phyloP scores from a whole-genome alignment of 2,329 filamentous ascomycete genomes.

The Xylariaceae sp. region DNA sequence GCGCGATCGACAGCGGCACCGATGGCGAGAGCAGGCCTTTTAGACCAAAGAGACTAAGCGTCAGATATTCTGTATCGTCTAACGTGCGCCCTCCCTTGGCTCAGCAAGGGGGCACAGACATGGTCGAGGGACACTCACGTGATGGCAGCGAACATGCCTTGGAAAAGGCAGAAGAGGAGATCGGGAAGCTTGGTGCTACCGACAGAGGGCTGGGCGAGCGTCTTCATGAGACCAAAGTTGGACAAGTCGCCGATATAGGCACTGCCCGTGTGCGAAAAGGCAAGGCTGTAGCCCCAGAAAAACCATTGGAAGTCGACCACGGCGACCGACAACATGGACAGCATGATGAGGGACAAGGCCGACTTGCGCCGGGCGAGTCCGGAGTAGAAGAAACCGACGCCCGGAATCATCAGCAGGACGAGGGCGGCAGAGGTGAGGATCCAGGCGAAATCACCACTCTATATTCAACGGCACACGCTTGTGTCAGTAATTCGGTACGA shows the following conservation, averaged over 20 bases:
- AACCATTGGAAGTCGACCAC: slow-evolving; percentile 90
- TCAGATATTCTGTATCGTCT: too few relatives aligned
- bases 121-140: slow-evolving; percentile 54
- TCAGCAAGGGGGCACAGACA: background rate
- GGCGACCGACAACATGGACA: slow-evolving; percentile 74
- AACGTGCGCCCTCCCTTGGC: too few relatives aligned
- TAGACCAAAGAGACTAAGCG: background rate
- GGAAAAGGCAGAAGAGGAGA: slow-evolving; percentile 77
- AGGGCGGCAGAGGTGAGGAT: slow-evolving; percentile 70
- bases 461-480: background rate
- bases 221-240: slow-evolving; percentile 77
- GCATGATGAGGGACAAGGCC: slow-evolving; percentile 77
- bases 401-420: slow-evolving; percentile 88
- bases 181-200: slow-evolving; percentile 70
- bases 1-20: slow-evolving; percentile 57
- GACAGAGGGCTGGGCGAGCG: slow-evolving; percentile 69
- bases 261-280: slow-evolving; percentile 76
- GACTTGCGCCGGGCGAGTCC: slow-evolving; percentile 86
- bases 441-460: slow-evolving; percentile 81
- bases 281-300: slow-evolving; percentile 87
- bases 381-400: slow-evolving; percentile 92
- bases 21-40: slow-evolving; percentile 51
- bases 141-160: slow-evolving; percentile 85
- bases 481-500: background rate
- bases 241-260: slow-evolving; percentile 72